These are phyloP conservation scores for Erodium texanum DNA, from an alignment of 441 rosid genomes.

Conservation along the genomic window DNA sequence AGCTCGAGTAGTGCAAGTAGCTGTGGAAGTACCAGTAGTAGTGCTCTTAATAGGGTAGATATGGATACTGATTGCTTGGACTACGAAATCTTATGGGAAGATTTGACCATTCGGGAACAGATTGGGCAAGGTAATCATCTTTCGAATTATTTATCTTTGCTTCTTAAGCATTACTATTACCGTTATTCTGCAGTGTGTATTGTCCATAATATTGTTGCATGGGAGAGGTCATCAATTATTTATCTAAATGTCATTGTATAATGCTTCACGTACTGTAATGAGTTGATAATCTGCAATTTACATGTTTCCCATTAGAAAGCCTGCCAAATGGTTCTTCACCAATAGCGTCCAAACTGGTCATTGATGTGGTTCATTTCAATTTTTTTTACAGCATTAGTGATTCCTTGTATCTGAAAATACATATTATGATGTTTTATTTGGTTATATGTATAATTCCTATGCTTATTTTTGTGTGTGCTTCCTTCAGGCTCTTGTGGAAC, in stretches of 20 bases:
- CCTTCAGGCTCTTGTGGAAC: slow-evolving; percentile 89
- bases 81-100: slow-evolving; percentile 84
- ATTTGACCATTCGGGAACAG: slow-evolving; percentile 68
- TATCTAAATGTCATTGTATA: no score
- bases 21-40: slow-evolving; percentile 76
- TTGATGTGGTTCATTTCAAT: no score
- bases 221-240: no score
- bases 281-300: no score
- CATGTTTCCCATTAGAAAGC: no score
- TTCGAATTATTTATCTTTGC: background rate
- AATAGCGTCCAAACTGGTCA: no score
- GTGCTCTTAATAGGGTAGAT: slow-evolving; percentile 60
- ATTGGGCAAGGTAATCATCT: slow-evolving; percentile 76
- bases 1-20: slow-evolving; percentile 86
- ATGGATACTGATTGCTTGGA: slow-evolving; percentile 64
- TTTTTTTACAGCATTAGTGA: background rate
- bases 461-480: background rate
- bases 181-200: background rate
- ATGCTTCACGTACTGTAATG: no score
- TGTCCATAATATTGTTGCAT: no score
- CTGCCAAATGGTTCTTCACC: background rate
- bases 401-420: background rate
- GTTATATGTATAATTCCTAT: background rate
- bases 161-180: background rate
- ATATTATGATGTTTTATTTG: background rate